Base-by-base conservation (phyloP, 1,284 basidiomycete genomes). In the Naganishia sp. region DNA sequence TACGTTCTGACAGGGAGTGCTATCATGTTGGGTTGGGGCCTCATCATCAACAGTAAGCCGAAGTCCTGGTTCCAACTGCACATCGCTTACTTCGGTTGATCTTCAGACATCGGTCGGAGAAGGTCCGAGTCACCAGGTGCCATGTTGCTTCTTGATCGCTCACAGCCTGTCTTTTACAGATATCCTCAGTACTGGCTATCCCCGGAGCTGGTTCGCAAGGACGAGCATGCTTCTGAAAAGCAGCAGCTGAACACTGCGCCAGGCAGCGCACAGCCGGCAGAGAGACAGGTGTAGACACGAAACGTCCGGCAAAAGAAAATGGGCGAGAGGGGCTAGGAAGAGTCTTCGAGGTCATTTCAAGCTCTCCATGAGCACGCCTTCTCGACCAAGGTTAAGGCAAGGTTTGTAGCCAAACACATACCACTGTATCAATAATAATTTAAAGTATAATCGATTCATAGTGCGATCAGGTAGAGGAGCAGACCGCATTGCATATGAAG, bases 111-210 rank as follows among this genome's bases (percentile, higher is more conserved):
- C 23, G 59, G 59, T 42, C 21, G 59, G 50, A 61, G 59, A 61
- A 61, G 59, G 59, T 52, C 23, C n/a, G 48, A 25, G 15, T 21
- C 25, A 23, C 3, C 5, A 21, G 36, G n/a, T 39, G 11, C 36
- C 36, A 13, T 9, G 3, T 39, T 7, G 13, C 16, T 6, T 11
- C n/a, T 42, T 33, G 6, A 13, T 33, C 21, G 16, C 23, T 31
- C n/a, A 44, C 21, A 18, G 21, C 21, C 10, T 3, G 9, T 13
- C 18, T 16, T 16, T 21, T 10, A 15, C 31, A 55, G 64, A 18
- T 65, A 65, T 52, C 64, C 64, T 23, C 64, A 65, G 50, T 65
- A 65, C 31, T 65, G 64, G 64, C 42, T 53, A 18, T 59, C 64
- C 1, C 55, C 64, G 6, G 55, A 57, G 2, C 16, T 50, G 13